A percentile compares a stretch with the other conserved stretches of the same genome.
phyloP scores from a whole-genome alignment of 306 rosid genomes.

The Begonia masoniana region DNA sequence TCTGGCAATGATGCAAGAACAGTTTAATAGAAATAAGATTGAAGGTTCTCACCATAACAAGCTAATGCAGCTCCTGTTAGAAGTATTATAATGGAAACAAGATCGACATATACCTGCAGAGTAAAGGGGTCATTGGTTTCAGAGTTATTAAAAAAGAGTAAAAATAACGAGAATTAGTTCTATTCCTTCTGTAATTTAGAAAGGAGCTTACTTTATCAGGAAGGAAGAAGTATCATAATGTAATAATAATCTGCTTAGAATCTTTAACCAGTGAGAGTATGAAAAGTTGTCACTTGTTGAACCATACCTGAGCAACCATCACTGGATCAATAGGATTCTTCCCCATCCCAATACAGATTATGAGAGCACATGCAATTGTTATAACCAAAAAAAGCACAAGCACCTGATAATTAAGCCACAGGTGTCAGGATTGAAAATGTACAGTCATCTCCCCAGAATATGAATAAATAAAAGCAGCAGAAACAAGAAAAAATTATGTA shows the following conservation, averaged over 20 bases:
- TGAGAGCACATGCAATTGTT: conserved; percentile 32
- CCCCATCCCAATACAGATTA: conserved; percentile 44
- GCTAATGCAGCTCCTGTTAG: conserved; percentile 48
- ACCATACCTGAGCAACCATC: conserved; percentile 39
- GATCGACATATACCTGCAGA: conserved; percentile 46
- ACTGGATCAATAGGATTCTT: conserved; percentile 42
- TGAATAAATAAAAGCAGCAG: too few species aligned
- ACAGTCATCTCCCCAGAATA: too few species aligned
- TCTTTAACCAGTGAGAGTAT: too few species aligned
- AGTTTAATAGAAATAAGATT: background rate
- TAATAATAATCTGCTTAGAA: background rate
- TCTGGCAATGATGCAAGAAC: background rate
- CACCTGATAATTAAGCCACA: conserved; percentile 35
- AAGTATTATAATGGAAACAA: conserved; percentile 30
- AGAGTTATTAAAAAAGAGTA: background rate
- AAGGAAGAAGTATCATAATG: background rate
- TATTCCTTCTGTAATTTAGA: background rate
- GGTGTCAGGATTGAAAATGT: conserved; percentile 4
- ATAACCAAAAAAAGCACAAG: conserved; percentile 33
- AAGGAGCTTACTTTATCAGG: too few species aligned
- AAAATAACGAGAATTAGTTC: background rate
- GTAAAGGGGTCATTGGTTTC: too few species aligned
- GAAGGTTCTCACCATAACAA: conserved; percentile 36
- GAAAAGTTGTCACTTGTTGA: background rate
- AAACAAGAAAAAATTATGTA: too few species aligned